A percentile compares a stretch with the other conserved stretches of the same genome.
These are phyloP conservation scores for Calonectria pseudoreteaudii DNA, from an alignment of 2,329 filamentous ascomycete genomes.

Conservation along the genomic window DNA sequence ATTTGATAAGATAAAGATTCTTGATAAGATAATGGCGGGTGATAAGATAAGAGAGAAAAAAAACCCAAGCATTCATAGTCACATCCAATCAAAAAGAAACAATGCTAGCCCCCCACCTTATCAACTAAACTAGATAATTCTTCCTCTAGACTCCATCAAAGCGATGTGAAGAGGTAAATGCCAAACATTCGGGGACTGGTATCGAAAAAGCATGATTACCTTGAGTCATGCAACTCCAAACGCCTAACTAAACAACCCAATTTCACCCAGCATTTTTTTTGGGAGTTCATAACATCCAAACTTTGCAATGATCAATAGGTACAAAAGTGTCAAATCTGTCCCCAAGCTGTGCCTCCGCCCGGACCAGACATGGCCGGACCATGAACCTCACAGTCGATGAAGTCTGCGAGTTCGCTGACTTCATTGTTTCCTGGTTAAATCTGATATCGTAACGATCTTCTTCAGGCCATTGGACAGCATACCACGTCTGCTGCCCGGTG, in stretches of 20 bases:
- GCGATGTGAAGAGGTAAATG: too few species aligned
- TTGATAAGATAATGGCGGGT: too few species aligned
- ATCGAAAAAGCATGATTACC: neutral
- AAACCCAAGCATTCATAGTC: too few species aligned
- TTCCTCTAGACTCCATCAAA: too few species aligned
- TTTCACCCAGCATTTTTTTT: neutral
- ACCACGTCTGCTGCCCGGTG: conserved; percentile 11
- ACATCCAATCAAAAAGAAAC: too few species aligned
- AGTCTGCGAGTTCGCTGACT: neutral
- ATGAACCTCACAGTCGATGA: neutral
- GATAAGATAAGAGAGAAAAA: too few species aligned
- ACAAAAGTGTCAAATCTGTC: neutral
- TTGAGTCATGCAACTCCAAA: neutral
- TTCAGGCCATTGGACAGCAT: neutral
- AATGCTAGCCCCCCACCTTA: too few species aligned
- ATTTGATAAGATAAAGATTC: too few species aligned
- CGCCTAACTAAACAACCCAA: neutral
- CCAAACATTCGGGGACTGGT: too few species aligned
- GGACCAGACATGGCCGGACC: neutral
- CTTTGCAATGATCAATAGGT: neutral
- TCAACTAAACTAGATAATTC: too few species aligned
- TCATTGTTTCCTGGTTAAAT: neutral
- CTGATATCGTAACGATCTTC: neutral
- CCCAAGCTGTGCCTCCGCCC: neutral
- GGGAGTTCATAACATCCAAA: neutral